phyloP scores from a whole-genome alignment of 768 basidiomycete species.

The Thelephora ganbajun region DNA sequence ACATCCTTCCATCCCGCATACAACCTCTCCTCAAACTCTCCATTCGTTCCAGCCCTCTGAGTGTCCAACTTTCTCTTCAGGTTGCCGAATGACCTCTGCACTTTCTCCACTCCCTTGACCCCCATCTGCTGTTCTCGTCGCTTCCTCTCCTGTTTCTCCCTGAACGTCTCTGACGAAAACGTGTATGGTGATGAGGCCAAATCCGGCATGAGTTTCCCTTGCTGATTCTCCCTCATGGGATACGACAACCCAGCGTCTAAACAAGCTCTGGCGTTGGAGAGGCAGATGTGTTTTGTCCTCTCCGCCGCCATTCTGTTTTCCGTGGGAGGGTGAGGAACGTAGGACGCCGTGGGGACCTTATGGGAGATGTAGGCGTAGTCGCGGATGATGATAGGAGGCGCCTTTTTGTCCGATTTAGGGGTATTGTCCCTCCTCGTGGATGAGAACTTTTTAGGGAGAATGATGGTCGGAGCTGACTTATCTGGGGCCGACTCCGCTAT shows the following conservation, averaged over 20 bases:
- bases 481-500: background rate
- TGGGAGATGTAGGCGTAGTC: conserved; percentile 15
- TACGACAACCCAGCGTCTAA: conserved; percentile 1
- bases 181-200: background rate
- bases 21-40: background rate
- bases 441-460: too few species aligned
- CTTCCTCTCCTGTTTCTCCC: background rate
- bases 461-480: background rate
- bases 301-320: conserved; percentile 6
- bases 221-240: background rate
- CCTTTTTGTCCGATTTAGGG: background rate
- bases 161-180: background rate
- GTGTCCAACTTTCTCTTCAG: too few species aligned
- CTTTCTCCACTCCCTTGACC: too few species aligned
- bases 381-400: conserved; percentile 10
- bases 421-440: too few species aligned
- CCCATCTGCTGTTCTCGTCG: too few species aligned
- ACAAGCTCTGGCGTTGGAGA: conserved; percentile 6
- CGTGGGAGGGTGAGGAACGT: conserved; percentile 11
- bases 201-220: background rate
- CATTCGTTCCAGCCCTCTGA: background rate
- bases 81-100: too few species aligned
- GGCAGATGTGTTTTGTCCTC: conserved; percentile 8
- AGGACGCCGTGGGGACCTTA: conserved; percentile 8
- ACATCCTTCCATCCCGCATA: too few species aligned